phyloP scores from a whole-genome alignment of 805 yeast genomes.

The Lachancea nothofagi region DNA sequence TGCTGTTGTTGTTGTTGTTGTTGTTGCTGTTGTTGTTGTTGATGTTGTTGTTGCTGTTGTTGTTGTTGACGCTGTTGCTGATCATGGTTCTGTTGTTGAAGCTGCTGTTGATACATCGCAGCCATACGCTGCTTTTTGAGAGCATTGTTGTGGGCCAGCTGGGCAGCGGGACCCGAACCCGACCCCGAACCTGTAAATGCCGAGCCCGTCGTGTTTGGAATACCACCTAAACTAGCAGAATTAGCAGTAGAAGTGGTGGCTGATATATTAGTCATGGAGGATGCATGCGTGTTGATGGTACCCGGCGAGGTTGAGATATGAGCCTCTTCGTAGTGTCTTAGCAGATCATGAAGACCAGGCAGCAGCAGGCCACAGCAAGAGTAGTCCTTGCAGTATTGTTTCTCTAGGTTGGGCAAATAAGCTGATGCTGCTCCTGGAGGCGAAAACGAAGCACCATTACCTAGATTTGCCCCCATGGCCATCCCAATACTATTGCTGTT shows the following conservation, averaged over 20 bases:
- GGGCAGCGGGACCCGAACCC: slow-evolving; percentile 3
- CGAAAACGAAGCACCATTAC: slow-evolving; percentile 33
- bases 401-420: slow-evolving; percentile 88
- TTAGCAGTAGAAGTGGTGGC: not conserved
- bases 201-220: slow-evolving; percentile 1
- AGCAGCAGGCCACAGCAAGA: slow-evolving; percentile 90
- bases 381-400: slow-evolving; percentile 94
- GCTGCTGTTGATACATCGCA: slow-evolving; percentile 11
- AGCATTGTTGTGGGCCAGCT: slow-evolving; percentile 4
- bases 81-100: slow-evolving; percentile 6
- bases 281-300: slow-evolving; percentile 11
- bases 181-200: not conserved
- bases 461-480: slow-evolving; percentile 3
- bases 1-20: slow-evolving; percentile 16
- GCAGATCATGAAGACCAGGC: slow-evolving; percentile 88
- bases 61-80: slow-evolving; percentile 10
- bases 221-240: not conserved
- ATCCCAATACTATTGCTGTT: not conserved
- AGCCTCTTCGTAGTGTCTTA: slow-evolving; percentile 93
- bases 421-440: slow-evolving; percentile 63
- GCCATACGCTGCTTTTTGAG: slow-evolving; percentile 10
- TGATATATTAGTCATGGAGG: slow-evolving; percentile 7
- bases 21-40: slow-evolving; percentile 13
- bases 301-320: slow-evolving; percentile 70
- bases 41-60: slow-evolving; percentile 17